phyloP scores from a whole-genome alignment of 73 alveolate genomes.

The Urostyla sp. region DNA sequence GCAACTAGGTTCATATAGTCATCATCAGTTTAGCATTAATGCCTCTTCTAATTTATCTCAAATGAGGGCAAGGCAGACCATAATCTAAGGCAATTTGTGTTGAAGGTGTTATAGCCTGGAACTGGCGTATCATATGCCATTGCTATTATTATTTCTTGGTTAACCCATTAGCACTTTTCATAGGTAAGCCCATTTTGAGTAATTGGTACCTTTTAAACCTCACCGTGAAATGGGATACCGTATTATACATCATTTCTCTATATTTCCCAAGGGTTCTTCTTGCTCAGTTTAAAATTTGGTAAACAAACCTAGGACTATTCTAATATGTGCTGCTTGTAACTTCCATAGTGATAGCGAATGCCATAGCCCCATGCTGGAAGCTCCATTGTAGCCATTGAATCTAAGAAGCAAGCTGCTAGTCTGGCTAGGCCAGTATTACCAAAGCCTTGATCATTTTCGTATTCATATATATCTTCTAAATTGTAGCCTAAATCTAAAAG shows the following conservation, averaged over 20 bases:
- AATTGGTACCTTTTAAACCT: constrained; percentile 69
- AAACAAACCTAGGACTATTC: constrained; percentile 82
- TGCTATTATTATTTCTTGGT: constrained; percentile 67
- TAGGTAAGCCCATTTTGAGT: constrained; percentile 73
- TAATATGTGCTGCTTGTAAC: constrained; percentile 32
- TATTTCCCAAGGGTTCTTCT: constrained; percentile 97
- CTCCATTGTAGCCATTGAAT: constrained; percentile 59
- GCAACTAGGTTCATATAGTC: constrained; percentile 74
- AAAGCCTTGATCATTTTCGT: constrained; percentile 46
- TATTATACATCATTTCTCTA: constrained; percentile 91
- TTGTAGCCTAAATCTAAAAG: constrained; percentile 50
- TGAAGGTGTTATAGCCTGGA: constrained; percentile 69
- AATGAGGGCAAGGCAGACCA: constrained; percentile 73
- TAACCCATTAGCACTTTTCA: constrained; percentile 28
- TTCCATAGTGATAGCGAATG: constrained; percentile 56
- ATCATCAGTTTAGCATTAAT: constrained; percentile 53
- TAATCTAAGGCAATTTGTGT: constrained; percentile 67
- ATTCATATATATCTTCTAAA: constrained; percentile 53
- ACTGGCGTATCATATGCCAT: constrained; percentile 79
- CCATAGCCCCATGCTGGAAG: constrained; percentile 68
- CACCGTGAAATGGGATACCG: constrained; percentile 92
- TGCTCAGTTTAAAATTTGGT: constrained; percentile 96
- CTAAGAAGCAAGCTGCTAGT: constrained; percentile 57
- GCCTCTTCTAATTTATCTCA: constrained; percentile 22
- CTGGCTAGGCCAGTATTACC: constrained; percentile 61